A percentile compares a stretch with the other conserved stretches of the same genome.
phyloP scores from a whole-genome alignment of 805 yeast genomes.

The Candida palmyrensis region DNA sequence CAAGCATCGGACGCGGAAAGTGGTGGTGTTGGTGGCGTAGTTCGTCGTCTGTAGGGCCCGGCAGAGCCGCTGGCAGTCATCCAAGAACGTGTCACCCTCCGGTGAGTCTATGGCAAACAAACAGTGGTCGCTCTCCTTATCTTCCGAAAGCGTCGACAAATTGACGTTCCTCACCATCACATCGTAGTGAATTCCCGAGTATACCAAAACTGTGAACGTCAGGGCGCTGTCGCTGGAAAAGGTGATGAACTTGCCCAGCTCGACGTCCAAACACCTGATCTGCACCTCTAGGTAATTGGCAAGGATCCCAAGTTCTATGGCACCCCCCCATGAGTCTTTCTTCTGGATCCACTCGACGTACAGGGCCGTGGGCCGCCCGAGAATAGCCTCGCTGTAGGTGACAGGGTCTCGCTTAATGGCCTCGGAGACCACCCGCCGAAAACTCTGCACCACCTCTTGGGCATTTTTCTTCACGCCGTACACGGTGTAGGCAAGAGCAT shows the following conservation, averaged over 20 bases:
- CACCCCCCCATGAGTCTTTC: conserved; percentile 77
- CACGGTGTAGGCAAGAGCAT: conserved; percentile 53
- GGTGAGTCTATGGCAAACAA: conserved; percentile 34
- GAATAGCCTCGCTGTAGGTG: conserved; percentile 49
- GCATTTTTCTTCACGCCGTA: conserved; percentile 12
- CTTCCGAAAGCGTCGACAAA: conserved; percentile 14
- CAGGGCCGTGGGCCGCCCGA: conserved; percentile 45
- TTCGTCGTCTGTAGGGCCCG: conserved; percentile 43
- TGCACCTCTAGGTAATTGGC: conserved; percentile 46
- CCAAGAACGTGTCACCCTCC: conserved; percentile 27
- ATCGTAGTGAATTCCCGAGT: conserved; percentile 74
- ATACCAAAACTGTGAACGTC: conserved; percentile 49
- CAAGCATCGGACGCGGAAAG: conserved; percentile 53
- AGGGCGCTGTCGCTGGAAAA: conserved; percentile 37
- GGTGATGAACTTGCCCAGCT: conserved; percentile 50
- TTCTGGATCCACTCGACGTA: conserved; percentile 59
- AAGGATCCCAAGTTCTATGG: conserved; percentile 65
- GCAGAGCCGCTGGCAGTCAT: conserved; percentile 37
- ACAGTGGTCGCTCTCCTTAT: conserved; percentile 29
- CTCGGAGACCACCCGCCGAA: conserved; percentile 49
- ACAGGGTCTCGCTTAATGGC: conserved; percentile 25
- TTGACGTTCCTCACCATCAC: conserved; percentile 38
- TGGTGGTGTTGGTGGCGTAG: conserved; percentile 61
- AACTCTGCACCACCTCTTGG: conserved; percentile 27
- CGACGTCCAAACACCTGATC: conserved; percentile 61